Evolutionary conservation across 2,329 filamentous ascomycete genomes (phyloP).

Genomic region (Arthrobotrys sphaeroides): DNA sequence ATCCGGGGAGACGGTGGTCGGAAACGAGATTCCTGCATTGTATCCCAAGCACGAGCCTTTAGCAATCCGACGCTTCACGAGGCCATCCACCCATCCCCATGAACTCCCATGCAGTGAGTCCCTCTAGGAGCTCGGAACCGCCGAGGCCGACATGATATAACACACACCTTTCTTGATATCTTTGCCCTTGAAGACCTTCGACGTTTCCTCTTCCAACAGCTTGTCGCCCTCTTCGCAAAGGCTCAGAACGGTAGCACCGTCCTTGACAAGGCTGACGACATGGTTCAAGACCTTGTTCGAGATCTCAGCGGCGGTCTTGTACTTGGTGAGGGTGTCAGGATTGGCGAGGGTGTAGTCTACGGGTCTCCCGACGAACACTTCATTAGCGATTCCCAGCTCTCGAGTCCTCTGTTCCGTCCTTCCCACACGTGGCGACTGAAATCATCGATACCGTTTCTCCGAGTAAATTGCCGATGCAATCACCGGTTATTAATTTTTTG

Average conservation of each 20-base stretch:
- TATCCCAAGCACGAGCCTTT: background rate
- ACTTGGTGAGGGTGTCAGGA: slow-evolving; percentile 96
- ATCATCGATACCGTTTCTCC: slow-evolving; percentile 13
- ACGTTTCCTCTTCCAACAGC: slow-evolving; percentile 89
- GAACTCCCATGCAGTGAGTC: background rate
- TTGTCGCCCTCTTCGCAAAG: slow-evolving; percentile 96
- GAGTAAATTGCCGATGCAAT: slow-evolving; percentile 23
- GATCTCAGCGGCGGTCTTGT: slow-evolving; percentile 95
- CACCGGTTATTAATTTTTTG: too few relatives aligned
- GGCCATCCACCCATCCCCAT: too few relatives aligned
- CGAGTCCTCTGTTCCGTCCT: background rate
- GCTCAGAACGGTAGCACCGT: slow-evolving; percentile 79
- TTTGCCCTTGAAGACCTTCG: slow-evolving; percentile 98
- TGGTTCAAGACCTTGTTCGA: slow-evolving; percentile 93
- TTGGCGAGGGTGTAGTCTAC: slow-evolving; percentile 88
- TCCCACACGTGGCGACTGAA: background rate
- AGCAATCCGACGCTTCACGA: background rate
- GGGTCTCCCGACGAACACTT: background rate
- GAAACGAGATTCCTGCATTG: slow-evolving; percentile 85
- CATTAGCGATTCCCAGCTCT: slow-evolving; percentile 25
- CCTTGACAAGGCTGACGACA: slow-evolving; percentile 71
- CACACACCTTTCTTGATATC: slow-evolving; percentile 86
- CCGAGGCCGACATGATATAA: background rate
- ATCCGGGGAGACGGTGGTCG: slow-evolving; percentile 92
- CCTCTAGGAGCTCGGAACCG: background rate